Percentiles rank a stretch among this genome's conserved stretches.
Conservation (phyloP, 192 early-diverging fungal species). For the Lunasporangiospora selenospora region DNA sequence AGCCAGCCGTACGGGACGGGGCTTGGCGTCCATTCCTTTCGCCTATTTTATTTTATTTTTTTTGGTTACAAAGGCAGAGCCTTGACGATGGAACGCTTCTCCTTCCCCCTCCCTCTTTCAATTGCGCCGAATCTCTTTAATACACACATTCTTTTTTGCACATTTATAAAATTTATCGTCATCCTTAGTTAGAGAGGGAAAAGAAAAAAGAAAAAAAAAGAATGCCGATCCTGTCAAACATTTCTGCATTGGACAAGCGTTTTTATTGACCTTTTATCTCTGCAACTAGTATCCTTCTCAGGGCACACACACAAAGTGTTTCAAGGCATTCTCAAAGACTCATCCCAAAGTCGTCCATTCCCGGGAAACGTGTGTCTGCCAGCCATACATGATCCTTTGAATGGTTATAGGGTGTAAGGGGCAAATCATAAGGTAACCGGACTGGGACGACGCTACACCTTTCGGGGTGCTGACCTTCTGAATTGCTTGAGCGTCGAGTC, state of each 20-base stretch:
- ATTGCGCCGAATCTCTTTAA: too few relatives aligned
- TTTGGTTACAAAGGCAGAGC: too few relatives aligned
- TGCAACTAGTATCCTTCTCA: too few relatives aligned
- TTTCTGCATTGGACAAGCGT: background rate
- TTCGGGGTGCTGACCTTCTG: background rate
- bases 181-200: too few relatives aligned
- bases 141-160: too few relatives aligned
- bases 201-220: background rate
- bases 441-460: slow-evolving; percentile 52
- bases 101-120: too few relatives aligned
- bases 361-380: slow-evolving; percentile 26
- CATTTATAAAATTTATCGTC: too few relatives aligned
- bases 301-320: too few relatives aligned
- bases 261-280: background rate
- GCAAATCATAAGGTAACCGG: slow-evolving; percentile 67
- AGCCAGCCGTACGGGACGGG: too few relatives aligned
- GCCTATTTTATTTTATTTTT: too few relatives aligned
- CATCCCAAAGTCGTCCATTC: slow-evolving; percentile 29
- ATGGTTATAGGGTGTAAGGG: slow-evolving; percentile 54
- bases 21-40: too few relatives aligned
- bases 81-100: too few relatives aligned
- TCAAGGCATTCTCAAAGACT: background rate
- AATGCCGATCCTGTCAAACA: background rate
- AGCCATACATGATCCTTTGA: slow-evolving; percentile 28
- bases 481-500: background rate